These are phyloP conservation scores for Serendipita indica DNA, from an alignment of 768 basidiomycete species.

Conservation along the genomic window DNA sequence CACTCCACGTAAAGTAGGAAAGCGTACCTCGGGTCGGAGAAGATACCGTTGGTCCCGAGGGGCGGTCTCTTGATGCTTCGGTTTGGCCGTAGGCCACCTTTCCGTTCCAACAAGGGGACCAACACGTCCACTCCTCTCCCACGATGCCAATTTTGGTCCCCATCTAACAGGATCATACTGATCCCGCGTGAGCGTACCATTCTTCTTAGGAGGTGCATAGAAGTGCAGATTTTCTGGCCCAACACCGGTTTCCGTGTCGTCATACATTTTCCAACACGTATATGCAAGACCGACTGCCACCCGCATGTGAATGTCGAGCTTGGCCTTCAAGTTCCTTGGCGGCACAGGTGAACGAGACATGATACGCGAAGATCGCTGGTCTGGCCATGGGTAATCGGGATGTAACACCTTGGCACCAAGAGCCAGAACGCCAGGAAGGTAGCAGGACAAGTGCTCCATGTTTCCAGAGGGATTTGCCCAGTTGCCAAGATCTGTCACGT, in stretches of 20 bases:
- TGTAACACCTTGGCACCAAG: background rate
- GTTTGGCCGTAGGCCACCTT: background rate
- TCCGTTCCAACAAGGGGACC: conserved; percentile 1
- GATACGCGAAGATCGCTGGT: background rate
- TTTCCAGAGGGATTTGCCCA: conserved; percentile 11
- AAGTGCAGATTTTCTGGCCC: conserved; percentile 17
- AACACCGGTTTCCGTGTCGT: conserved; percentile 15
- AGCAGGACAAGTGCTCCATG: conserved; percentile 16
- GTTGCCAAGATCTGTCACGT: conserved; percentile 15
- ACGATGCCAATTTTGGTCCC: conserved; percentile 11
- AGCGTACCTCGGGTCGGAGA: conserved; percentile 17
- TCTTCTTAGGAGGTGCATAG: background rate
- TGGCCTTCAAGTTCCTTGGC: background rate
- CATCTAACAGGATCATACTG: conserved; percentile 12
- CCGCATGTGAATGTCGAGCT: conserved; percentile 15
- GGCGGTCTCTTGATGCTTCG: background rate
- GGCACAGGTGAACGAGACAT: background rate
- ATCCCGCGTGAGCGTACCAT: background rate
- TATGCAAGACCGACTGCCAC: conserved; percentile 18
- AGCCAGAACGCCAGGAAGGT: conserved; percentile 4
- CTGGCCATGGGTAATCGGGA: background rate
- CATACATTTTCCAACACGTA: conserved; percentile 18
- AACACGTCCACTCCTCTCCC: conserved; percentile 13
- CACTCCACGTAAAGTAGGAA: background rate
- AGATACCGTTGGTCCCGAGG: conserved; percentile 12